A percentile compares a stretch with the other conserved stretches of the same genome.
phyloP scores from a whole-genome alignment of 306 rosid species.

The Luffa aegyptiaca region DNA sequence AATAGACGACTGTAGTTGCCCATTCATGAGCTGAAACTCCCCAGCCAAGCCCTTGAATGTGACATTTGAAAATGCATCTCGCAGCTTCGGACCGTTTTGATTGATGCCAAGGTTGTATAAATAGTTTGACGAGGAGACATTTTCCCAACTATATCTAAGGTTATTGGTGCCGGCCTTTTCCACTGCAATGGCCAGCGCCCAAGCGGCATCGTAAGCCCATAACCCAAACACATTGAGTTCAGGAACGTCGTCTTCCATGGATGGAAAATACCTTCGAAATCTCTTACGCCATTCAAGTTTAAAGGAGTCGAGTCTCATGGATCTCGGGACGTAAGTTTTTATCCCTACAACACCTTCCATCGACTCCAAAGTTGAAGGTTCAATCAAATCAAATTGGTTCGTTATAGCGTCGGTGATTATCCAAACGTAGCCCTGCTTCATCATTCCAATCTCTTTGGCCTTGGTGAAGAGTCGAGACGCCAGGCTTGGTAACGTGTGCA shows the following conservation, averaged over 20 bases:
- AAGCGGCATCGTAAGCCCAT: slow-evolving; percentile 46
- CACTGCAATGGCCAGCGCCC: slow-evolving; percentile 40
- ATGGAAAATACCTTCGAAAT: slow-evolving; percentile 22
- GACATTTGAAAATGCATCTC: slow-evolving; percentile 17
- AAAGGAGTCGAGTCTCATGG: neutral
- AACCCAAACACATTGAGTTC: slow-evolving; percentile 22
- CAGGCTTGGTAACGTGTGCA: neutral
- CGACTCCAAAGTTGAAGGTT: neutral
- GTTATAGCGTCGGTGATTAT: neutral
- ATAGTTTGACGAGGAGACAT: slow-evolving; percentile 18
- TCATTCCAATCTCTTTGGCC: slow-evolving; percentile 12
- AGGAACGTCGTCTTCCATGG: neutral
- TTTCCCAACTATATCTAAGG: neutral
- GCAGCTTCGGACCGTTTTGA: slow-evolving; percentile 23
- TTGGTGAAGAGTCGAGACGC: neutral
- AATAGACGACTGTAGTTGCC: slow-evolving; percentile 4
- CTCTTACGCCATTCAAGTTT: neutral
- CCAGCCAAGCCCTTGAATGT: slow-evolving; percentile 20
- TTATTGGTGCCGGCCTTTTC: slow-evolving; percentile 13
- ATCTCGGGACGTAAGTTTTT: neutral
- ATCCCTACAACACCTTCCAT: neutral
- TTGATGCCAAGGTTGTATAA: slow-evolving; percentile 26
- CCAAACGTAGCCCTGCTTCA: slow-evolving; percentile 9
- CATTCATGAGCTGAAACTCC: slow-evolving; percentile 8
- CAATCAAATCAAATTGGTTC: neutral